These are phyloP conservation scores for Cichorium intybus DNA, from an alignment of 140 eudicot genomes.

Conservation along the genomic window DNA sequence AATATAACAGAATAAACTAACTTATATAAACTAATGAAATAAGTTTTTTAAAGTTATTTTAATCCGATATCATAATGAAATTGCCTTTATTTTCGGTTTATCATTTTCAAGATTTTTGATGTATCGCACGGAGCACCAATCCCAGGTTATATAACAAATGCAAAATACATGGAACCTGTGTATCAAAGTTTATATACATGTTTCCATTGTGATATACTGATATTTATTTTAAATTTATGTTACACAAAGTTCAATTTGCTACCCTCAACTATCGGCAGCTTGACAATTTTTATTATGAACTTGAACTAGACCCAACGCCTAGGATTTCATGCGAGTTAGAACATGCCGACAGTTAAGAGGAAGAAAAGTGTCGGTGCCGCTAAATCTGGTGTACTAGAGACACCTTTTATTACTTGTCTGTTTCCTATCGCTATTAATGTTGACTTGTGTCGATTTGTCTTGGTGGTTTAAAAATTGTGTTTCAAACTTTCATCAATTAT, in stretches of 20 bases:
- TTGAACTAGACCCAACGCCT: not conserved
- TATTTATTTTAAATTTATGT: not conserved
- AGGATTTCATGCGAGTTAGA: not conserved
- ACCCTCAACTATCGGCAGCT: conserved; percentile 24
- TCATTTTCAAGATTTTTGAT: too few species aligned
- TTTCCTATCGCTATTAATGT: conserved; percentile 16
- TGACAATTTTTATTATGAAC: conserved; percentile 24
- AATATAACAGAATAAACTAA: too few species aligned
- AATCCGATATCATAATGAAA: too few species aligned
- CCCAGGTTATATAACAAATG: too few species aligned
- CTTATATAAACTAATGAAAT: too few species aligned
- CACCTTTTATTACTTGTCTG: conserved; percentile 23
- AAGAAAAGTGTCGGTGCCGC: conserved; percentile 35
- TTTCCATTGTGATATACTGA: too few species aligned
- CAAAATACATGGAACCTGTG: too few species aligned
- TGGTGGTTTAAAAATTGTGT: not conserved
- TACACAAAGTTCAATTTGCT: not conserved
- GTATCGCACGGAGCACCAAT: too few species aligned
- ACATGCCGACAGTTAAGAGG: conserved; percentile 27
- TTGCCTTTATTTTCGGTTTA: too few species aligned
- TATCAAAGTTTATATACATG: too few species aligned
- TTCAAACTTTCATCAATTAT: not conserved
- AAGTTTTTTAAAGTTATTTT: too few species aligned
- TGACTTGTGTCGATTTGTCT: conserved; percentile 30
- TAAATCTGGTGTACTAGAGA: conserved; percentile 19